Conservation (phyloP, 2,329 filamentous ascomycete species). For the Pseudogymnoascus sp. region DNA sequence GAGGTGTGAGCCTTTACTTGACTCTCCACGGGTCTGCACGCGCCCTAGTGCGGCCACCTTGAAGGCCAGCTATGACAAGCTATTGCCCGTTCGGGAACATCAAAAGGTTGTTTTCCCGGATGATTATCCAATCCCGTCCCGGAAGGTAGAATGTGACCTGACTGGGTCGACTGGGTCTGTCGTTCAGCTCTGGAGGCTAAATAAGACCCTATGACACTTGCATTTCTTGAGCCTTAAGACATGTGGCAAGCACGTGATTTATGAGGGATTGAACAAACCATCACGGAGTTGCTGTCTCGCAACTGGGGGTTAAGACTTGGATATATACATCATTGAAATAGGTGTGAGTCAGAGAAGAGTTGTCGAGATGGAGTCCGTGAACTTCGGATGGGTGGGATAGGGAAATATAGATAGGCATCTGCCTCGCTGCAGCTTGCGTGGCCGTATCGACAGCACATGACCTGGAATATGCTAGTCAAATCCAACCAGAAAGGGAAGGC, state of each 20-base stretch:
- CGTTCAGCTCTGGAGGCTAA: constrained; percentile 2
- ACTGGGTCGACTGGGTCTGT: neutral
- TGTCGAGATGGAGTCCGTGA: neutral
- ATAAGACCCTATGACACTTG: constrained; percentile 1
- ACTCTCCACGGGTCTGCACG: constrained; percentile 1
- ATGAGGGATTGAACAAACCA: constrained; percentile 5
- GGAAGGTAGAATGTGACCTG: constrained; percentile 8
- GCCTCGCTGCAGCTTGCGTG: constrained; percentile 9
- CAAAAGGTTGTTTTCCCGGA: neutral
- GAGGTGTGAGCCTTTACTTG: constrained; percentile 9
- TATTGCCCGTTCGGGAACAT: neutral
- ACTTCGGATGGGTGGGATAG: constrained; percentile 2
- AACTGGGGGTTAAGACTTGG: neutral
- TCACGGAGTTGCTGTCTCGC: neutral
- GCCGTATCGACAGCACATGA: constrained; percentile 9
- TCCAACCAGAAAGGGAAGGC: constrained; percentile 7
- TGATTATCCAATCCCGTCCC: constrained; percentile 3
- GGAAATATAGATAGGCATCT: constrained; percentile 8
- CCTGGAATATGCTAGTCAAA: constrained; percentile 9
- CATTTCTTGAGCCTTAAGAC: neutral
- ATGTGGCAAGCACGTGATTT: constrained; percentile 7
- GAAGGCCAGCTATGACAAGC: constrained; percentile 6
- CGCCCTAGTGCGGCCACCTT: constrained; percentile 4
- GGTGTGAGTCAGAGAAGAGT: constrained; percentile 7
- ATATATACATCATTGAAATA: constrained; percentile 7